These are phyloP conservation scores for Cotoneaster glaucophyllus DNA, from an alignment of 306 rosid species.

Conservation along the genomic window DNA sequence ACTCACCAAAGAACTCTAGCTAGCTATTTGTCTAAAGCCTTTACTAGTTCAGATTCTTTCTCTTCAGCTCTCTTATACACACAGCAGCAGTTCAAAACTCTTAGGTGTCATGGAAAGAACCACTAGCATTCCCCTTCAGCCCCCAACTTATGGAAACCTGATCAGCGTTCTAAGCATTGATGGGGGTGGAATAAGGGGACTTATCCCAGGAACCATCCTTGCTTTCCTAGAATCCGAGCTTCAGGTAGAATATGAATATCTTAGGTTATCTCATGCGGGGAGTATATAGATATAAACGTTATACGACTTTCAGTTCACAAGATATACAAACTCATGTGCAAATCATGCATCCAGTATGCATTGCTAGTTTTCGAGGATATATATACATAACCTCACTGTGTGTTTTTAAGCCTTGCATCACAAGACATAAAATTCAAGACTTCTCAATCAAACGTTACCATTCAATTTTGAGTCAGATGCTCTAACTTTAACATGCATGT, in stretches of 20 bases:
- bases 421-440: not conserved
- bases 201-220: slow-evolving; percentile 60
- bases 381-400: not conserved
- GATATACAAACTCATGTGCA: not conserved
- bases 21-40: not conserved
- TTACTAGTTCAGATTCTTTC: not conserved
- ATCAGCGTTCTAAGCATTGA: slow-evolving; percentile 72
- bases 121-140: slow-evolving; percentile 23
- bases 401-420: not conserved
- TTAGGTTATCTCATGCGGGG: not conserved
- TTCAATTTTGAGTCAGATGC: not conserved
- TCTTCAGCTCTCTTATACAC: not conserved
- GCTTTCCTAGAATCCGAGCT: slow-evolving; percentile 57
- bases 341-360: not conserved
- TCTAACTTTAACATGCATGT: not conserved
- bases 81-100: not conserved
- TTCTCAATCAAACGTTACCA: not conserved
- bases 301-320: not conserved
- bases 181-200: slow-evolving; percentile 79
- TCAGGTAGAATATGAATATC: slow-evolving; percentile 15
- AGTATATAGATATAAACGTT: not conserved
- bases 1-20: slow-evolving; percentile 3
- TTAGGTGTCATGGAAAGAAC: slow-evolving; percentile 13
- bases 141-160: slow-evolving; percentile 57
- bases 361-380: not conserved